phyloP scores from a whole-genome alignment of 1,284 basidiomycete species.

The Singerocomus inundabilis region DNA sequence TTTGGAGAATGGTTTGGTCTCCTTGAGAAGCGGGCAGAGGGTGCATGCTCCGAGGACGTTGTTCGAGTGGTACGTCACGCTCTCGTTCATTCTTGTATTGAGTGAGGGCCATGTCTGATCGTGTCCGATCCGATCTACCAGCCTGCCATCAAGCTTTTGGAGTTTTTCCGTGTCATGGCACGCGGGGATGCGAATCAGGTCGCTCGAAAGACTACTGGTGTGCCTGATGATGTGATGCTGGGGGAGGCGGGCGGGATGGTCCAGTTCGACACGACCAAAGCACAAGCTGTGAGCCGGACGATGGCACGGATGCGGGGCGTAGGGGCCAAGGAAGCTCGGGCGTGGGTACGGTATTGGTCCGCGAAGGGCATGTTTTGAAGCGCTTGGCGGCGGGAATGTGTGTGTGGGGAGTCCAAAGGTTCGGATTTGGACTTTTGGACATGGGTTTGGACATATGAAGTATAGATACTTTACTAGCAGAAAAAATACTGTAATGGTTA shows the following conservation, averaged over 20 bases:
- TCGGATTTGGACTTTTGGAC: background rate
- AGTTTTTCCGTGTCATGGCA: conserved; percentile 3
- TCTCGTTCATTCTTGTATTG: background rate
- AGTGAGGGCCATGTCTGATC: background rate
- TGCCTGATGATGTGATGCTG: background rate
- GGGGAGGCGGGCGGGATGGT: background rate
- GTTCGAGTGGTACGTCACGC: background rate
- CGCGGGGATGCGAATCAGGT: background rate
- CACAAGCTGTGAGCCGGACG: conserved; percentile 2
- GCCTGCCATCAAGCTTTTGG: conserved; percentile 8
- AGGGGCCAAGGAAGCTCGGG: background rate
- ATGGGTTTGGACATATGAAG: too few species aligned
- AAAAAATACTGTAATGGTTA: too few species aligned
- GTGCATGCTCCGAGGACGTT: conserved; percentile 1
- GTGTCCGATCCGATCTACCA: background rate
- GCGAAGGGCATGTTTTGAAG: background rate
- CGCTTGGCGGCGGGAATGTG: too few species aligned
- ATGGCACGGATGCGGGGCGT: conserved; percentile 1
- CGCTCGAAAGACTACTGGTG: background rate
- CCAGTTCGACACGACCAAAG: background rate
- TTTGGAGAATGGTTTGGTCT: background rate
- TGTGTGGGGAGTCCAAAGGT: too few species aligned
- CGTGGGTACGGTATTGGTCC: conserved; percentile 11
- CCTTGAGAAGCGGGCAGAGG: conserved; percentile 1
- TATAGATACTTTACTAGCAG: too few species aligned